Percentiles rank a stretch among this genome's conserved stretches.
These are phyloP conservation scores for Acacia crassicarpa DNA, from an alignment of 306 rosid species.

Conservation along the genomic window DNA sequence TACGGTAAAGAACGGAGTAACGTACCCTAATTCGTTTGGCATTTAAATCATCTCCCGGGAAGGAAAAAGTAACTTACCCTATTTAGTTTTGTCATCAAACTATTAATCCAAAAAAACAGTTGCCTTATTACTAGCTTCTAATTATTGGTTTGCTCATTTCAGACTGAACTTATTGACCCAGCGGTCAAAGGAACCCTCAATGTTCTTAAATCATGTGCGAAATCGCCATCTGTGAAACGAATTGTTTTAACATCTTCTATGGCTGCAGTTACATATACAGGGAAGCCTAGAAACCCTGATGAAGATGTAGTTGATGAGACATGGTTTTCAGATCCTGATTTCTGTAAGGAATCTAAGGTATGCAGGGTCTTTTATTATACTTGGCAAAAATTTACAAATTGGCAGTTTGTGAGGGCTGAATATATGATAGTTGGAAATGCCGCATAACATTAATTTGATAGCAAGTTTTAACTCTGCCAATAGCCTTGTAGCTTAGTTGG, in stretches of 20 bases:
- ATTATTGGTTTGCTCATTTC: neutral
- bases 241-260: constrained; percentile 3
- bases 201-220: constrained; percentile 6
- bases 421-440: neutral
- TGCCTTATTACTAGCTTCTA: constrained; percentile 1
- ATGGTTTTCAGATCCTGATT: constrained; percentile 7
- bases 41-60: neutral
- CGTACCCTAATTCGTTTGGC: neutral
- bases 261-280: constrained; percentile 4
- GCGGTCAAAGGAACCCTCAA: constrained; percentile 14
- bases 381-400: neutral
- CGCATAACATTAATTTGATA: neutral
- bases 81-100: neutral
- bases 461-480: neutral
- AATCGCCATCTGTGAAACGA: neutral
- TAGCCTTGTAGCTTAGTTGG: too few species aligned
- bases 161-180: constrained; percentile 10
- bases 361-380: neutral
- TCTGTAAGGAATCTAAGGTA: constrained; percentile 1
- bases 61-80: neutral
- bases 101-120: neutral
- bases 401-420: neutral
- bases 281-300: neutral
- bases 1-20: neutral
- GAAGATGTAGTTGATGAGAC: neutral